phyloP scores from a whole-genome alignment of 2,329 filamentous ascomycete genomes.

The Alternaria burnsii region DNA sequence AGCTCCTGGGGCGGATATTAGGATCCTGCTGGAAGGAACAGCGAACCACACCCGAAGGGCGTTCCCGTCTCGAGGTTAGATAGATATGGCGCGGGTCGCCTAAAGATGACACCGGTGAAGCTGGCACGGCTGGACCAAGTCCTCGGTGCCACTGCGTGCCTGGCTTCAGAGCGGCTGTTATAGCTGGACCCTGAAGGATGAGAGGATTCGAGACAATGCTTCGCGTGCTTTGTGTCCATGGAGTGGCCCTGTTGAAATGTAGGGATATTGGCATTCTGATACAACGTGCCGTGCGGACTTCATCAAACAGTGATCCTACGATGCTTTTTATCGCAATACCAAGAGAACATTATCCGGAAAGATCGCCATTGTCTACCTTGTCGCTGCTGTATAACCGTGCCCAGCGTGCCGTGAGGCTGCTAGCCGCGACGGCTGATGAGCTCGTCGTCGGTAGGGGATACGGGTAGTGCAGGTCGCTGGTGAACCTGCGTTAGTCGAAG shows the following conservation, averaged over 20 bases:
- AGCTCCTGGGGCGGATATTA: constrained; percentile 5
- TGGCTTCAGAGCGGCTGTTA: constrained; percentile 3
- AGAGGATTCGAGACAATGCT: not conserved
- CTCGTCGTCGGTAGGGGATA: constrained; percentile 8
- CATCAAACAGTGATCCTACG: not conserved
- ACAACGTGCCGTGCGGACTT: not conserved
- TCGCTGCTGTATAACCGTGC: constrained; percentile 2
- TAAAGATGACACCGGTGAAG: constrained; percentile 9
- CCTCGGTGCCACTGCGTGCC: not conserved
- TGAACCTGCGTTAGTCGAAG: constrained; percentile 12
- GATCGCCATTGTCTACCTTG: not conserved
- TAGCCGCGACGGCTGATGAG: constrained; percentile 1
- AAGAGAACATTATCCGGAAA: not conserved
- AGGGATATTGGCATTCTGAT: not conserved
- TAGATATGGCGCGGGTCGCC: constrained; percentile 8
- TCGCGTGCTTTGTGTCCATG: not conserved
- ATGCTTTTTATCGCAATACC: not conserved
- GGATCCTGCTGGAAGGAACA: constrained; percentile 9
- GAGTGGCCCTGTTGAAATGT: not conserved
- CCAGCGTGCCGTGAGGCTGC: not conserved
- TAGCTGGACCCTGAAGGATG: constrained; percentile 1
- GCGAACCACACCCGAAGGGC: constrained; percentile 9
- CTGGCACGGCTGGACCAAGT: constrained; percentile 11
- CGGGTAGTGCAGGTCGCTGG: constrained; percentile 5
- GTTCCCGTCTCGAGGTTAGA: constrained; percentile 11